Percentiles rank a stretch among this genome's conserved stretches.
phyloP scores from a whole-genome alignment of 2,329 filamentous ascomycete species.

The Ramularia endophylla region DNA sequence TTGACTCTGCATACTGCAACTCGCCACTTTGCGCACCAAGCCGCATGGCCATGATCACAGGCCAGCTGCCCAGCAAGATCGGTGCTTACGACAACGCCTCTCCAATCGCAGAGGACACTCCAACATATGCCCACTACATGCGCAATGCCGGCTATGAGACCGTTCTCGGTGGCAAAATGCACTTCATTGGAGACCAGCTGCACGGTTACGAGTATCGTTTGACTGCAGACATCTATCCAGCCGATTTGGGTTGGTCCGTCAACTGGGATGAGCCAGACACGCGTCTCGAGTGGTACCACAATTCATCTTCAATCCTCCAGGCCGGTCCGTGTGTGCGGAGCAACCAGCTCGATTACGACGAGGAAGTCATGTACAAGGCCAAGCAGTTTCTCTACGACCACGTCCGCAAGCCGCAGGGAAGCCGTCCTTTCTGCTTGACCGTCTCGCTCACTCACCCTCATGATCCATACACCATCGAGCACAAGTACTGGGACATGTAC shows the following conservation, averaged over 20 bases:
- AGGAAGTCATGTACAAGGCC: slow-evolving; percentile 90
- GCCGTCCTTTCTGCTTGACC: slow-evolving; percentile 77
- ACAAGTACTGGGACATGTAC: slow-evolving; percentile 90
- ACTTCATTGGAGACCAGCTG: slow-evolving; percentile 91
- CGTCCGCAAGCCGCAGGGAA: slow-evolving; percentile 69
- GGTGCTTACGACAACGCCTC: slow-evolving; percentile 88
- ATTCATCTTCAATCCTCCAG: slow-evolving; percentile 87
- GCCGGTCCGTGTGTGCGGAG: slow-evolving; percentile 83
- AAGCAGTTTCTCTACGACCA: slow-evolving; percentile 88
- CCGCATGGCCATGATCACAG: slow-evolving; percentile 90
- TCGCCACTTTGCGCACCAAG: slow-evolving; percentile 89
- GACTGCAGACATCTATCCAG: slow-evolving; percentile 94
- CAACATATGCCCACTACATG: slow-evolving; percentile 89
- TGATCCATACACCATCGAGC: slow-evolving; percentile 89
- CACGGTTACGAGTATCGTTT: slow-evolving; percentile 90
- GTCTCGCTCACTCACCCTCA: slow-evolving; percentile 92
- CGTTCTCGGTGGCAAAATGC: slow-evolving; percentile 91
- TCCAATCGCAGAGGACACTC: slow-evolving; percentile 74
- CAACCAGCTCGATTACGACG: slow-evolving; percentile 94
- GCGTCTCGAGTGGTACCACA: slow-evolving; percentile 92
- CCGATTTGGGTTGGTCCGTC: slow-evolving; percentile 89
- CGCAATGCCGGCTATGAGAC: slow-evolving; percentile 83
- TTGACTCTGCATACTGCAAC: slow-evolving; percentile 91
- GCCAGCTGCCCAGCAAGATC: slow-evolving; percentile 85
- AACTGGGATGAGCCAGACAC: slow-evolving; percentile 88